phyloP scores from a whole-genome alignment of 192 early-diverging fungal genomes.

The Entomortierella chlamydospora region DNA sequence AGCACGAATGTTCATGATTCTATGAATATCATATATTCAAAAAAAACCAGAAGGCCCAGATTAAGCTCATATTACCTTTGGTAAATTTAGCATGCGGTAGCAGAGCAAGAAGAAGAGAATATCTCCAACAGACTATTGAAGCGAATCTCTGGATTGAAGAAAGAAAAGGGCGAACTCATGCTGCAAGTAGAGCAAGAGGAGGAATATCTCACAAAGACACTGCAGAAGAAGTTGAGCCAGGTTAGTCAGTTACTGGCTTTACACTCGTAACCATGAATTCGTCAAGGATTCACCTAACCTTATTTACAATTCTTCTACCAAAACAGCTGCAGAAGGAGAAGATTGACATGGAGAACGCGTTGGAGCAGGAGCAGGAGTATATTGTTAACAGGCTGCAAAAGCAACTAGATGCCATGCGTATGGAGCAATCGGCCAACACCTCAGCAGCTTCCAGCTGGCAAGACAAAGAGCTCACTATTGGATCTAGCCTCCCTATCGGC shows the following conservation, averaged over 20 bases:
- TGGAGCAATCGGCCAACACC: conserved; percentile 48
- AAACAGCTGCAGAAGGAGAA: conserved; percentile 86
- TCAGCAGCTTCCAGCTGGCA: conserved; percentile 54
- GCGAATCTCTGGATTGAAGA: conserved; percentile 78
- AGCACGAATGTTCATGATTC: no score
- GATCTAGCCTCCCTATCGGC: conserved; percentile 36
- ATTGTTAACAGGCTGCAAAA: conserved; percentile 92
- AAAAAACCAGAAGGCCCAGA: background rate
- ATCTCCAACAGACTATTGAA: conserved; percentile 83
- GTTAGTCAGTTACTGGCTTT: conserved; percentile 24
- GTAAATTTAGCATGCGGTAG: conserved; percentile 58
- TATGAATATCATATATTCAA: no score
- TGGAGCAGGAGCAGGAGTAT: conserved; percentile 94
- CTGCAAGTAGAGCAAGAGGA: conserved; percentile 85
- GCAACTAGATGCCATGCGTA: conserved; percentile 71
- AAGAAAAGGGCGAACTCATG: conserved; percentile 82
- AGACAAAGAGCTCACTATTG: conserved; percentile 43
- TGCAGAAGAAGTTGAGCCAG: conserved; percentile 78
- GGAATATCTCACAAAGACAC: conserved; percentile 82
- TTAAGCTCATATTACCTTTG: background rate
- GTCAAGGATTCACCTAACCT: no score
- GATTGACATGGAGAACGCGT: conserved; percentile 87
- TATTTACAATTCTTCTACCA: background rate
- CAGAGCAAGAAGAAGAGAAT: conserved; percentile 79
- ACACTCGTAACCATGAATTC: no score